Evolutionary conservation across 768 basidiomycete genomes (phyloP).

Genomic region (Psilocybe tampanensis): DNA sequence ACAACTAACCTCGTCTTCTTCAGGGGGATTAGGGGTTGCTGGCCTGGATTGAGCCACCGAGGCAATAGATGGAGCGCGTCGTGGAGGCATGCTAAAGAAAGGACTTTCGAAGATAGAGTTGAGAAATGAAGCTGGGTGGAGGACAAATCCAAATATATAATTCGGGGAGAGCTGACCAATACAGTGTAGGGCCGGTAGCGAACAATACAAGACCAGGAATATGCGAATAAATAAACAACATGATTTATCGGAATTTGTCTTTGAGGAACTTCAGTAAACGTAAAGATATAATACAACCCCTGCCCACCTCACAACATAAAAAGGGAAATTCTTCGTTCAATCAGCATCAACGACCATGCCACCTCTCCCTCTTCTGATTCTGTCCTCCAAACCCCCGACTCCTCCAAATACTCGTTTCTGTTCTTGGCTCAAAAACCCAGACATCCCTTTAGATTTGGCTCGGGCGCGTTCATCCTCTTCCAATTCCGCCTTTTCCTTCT

Average conservation of each 20-base stretch:
- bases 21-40: slow-evolving; percentile 45
- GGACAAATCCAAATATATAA: slow-evolving; percentile 8
- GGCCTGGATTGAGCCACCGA: slow-evolving; percentile 52
- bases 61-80: slow-evolving; percentile 51
- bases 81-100: slow-evolving; percentile 62
- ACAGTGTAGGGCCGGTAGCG: slow-evolving; percentile 20
- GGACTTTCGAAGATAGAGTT: not conserved
- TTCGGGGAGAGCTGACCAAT: slow-evolving; percentile 22
- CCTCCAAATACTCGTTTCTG: slow-evolving; percentile 86
- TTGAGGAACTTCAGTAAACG: no score
- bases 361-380: slow-evolving; percentile 71
- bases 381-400: slow-evolving; percentile 74
- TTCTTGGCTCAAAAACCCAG: slow-evolving; percentile 79
- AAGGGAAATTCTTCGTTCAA: slow-evolving; percentile 19
- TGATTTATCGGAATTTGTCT: not conserved
- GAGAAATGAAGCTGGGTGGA: not conserved
- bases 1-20: slow-evolving; percentile 43
- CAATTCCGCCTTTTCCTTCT: slow-evolving; percentile 77
- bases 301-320: no score
- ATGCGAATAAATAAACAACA: slow-evolving; percentile 13
- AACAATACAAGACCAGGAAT: not conserved
- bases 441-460: slow-evolving; percentile 75
- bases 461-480: slow-evolving; percentile 73
- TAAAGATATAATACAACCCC: no score
- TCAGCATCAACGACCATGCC: slow-evolving; percentile 71